phyloP scores from a whole-genome alignment of 1,139 yeast species.

The Candida buenavistaensis region DNA sequence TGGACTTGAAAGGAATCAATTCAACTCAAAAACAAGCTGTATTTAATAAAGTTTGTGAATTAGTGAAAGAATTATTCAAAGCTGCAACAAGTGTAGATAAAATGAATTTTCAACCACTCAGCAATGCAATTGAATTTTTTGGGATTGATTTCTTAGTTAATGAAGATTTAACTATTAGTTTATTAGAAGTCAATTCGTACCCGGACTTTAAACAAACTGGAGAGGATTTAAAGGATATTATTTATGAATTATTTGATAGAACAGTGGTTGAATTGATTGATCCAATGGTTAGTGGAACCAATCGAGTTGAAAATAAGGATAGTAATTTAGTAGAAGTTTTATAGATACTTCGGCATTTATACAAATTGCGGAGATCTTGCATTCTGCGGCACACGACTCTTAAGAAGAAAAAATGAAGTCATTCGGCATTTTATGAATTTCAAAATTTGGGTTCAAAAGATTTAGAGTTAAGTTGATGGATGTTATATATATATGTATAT shows the following conservation, averaged over 20 bases:
- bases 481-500: no score
- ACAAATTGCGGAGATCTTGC: no score
- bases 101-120: constrained; percentile 84
- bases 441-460: neutral
- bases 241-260: constrained; percentile 57
- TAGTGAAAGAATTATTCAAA: constrained; percentile 69
- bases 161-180: constrained; percentile 49
- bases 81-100: constrained; percentile 83
- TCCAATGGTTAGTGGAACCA: constrained; percentile 17
- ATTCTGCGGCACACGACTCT: constrained; percentile 6
- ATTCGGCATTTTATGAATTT: no score
- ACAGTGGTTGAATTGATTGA: constrained; percentile 30
- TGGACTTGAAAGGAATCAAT: constrained; percentile 49
- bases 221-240: constrained; percentile 60
- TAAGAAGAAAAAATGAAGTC: neutral
- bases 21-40: constrained; percentile 31
- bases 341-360: no score
- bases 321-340: constrained; percentile 11
- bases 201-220: constrained; percentile 99
- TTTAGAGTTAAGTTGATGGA: no score
- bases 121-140: constrained; percentile 79
- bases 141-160: constrained; percentile 87
- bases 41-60: constrained; percentile 54
- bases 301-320: neutral
- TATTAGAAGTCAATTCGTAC: constrained; percentile 87